These are phyloP conservation scores for Physaria fendleri DNA, from an alignment of 345 rosid species.

Conservation along the genomic window DNA sequence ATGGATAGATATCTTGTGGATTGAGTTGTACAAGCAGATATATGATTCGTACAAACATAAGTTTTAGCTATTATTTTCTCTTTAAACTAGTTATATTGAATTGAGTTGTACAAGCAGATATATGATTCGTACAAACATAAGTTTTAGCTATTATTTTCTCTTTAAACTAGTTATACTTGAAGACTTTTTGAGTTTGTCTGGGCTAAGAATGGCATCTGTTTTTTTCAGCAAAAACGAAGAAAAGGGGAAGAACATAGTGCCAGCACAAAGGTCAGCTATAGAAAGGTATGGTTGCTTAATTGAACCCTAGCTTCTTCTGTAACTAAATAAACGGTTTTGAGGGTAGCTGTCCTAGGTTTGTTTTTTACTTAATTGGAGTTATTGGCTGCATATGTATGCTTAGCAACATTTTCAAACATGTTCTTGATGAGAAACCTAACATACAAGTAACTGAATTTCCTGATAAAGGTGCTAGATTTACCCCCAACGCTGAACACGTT, in stretches of 20 bases:
- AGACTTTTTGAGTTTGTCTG: neutral
- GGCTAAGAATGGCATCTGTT: constrained; percentile 8
- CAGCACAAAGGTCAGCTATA: constrained; percentile 46
- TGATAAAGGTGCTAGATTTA: constrained; percentile 66
- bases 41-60: neutral
- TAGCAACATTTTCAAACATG: neutral
- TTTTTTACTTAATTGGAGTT: neutral
- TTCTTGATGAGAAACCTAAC: neutral
- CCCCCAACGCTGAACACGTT: constrained; percentile 48
- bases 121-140: neutral
- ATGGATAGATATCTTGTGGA: neutral
- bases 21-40: neutral
- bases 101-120: neutral
- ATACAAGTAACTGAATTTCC: constrained; percentile 28
- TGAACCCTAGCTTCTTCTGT: neutral
- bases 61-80: too few relatives aligned
- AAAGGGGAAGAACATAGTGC: constrained; percentile 64
- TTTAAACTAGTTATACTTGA: neutral
- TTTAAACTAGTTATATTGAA: too few relatives aligned
- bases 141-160: neutral
- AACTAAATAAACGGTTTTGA: neutral
- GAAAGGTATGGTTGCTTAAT: constrained; percentile 50
- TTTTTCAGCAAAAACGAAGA: constrained; percentile 80
- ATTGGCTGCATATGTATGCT: neutral
- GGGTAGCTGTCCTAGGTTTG: neutral